These are phyloP conservation scores for Trichomonascaceae sp. DNA, from an alignment of 1,139 yeast species.

Conservation along the genomic window DNA sequence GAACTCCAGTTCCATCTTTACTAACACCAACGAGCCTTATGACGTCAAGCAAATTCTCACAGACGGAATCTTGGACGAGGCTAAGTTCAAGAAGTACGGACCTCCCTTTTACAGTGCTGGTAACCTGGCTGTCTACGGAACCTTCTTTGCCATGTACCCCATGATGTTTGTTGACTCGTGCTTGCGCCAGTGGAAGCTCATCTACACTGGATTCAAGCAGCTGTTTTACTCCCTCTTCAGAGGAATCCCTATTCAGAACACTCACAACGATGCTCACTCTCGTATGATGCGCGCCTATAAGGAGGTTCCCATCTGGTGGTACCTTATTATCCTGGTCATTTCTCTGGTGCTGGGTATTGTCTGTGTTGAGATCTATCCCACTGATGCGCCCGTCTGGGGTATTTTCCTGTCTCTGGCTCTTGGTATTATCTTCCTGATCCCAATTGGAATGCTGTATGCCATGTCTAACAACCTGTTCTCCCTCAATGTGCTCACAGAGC, in stretches of 20 bases:
- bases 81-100: constrained; percentile 23
- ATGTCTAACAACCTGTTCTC: constrained; percentile 43
- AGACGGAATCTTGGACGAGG: constrained; percentile 22
- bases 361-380: constrained; percentile 33
- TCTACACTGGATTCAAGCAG: constrained; percentile 14
- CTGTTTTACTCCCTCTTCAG: constrained; percentile 4
- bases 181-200: constrained; percentile 14
- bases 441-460: constrained; percentile 36
- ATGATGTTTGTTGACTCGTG: constrained; percentile 36
- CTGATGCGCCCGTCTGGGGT: constrained; percentile 38
- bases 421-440: constrained; percentile 40
- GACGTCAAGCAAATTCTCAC: constrained; percentile 31
- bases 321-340: constrained; percentile 33
- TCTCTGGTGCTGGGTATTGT: constrained; percentile 39
- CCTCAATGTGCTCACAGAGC: constrained; percentile 45
- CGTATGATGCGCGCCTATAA: constrained; percentile 41
- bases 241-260: constrained; percentile 1
- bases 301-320: constrained; percentile 58
- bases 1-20: constrained; percentile 34
- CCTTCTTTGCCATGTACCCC: constrained; percentile 47
- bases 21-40: constrained; percentile 35
- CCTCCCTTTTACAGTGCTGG: constrained; percentile 53
- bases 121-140: constrained; percentile 40
- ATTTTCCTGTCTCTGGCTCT: constrained; percentile 44
- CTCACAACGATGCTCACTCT: constrained; percentile 39